phyloP scores from a whole-genome alignment of 345 rosid species.

The Turnera subulata region DNA sequence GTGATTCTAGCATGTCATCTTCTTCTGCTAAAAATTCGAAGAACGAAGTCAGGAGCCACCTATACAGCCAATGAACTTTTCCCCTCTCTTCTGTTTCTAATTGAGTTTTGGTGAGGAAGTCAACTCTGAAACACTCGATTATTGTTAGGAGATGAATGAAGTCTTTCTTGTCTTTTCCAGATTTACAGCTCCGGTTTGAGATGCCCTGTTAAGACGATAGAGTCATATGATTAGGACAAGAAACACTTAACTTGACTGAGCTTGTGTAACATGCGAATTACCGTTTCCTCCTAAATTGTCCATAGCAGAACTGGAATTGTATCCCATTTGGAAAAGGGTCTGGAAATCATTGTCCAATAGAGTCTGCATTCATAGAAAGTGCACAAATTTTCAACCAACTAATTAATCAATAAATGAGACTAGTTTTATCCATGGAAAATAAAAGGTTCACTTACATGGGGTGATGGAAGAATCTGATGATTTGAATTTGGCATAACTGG shows the following conservation, averaged over 20 bases:
- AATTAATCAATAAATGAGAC: neutral
- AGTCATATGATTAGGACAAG: neutral
- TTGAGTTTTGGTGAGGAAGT: conserved; percentile 20
- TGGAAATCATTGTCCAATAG: conserved; percentile 64
- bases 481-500: conserved; percentile 43
- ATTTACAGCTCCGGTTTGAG: conserved; percentile 67
- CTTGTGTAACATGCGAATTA: conserved; percentile 17
- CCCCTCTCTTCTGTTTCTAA: conserved; percentile 6
- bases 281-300: conserved; percentile 59
- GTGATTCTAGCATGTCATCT: conserved; percentile 27
- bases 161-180: conserved; percentile 9
- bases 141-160: conserved; percentile 24
- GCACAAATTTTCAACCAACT: neutral
- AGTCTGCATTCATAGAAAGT: conserved; percentile 33
- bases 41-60: conserved; percentile 46
- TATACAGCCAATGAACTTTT: conserved; percentile 39
- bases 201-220: conserved; percentile 34
- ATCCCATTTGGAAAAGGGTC: conserved; percentile 72
- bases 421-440: neutral
- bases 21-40: conserved; percentile 54
- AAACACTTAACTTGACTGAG: neutral
- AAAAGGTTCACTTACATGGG: conserved; percentile 44
- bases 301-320: conserved; percentile 53
- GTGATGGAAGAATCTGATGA: conserved; percentile 53
- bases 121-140: conserved; percentile 26